Evolutionary conservation across 148 eudicot species (phyloP), one percentile per base, ranked within the genome.

Genomic region (Agrostemma githago): DNA sequence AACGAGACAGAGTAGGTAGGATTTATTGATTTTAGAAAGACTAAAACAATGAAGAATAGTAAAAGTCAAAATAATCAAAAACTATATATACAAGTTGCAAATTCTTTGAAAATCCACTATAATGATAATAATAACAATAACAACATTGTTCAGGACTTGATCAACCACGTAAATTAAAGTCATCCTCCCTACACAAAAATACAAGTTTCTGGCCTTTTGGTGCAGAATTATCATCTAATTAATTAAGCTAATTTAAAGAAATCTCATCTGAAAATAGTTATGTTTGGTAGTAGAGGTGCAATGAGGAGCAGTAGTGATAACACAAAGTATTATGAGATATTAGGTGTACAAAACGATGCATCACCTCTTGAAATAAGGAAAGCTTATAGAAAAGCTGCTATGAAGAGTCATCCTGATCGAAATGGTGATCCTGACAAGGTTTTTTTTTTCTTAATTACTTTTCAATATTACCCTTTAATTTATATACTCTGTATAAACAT

Each of bases 341-440:
- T 88, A 40, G 92, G 88, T 3, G 92, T 88, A 3, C 59, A 83
- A 0, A 81, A 86, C 68, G 70, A 26, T 66, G 86, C 92, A 4
- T 72, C 82, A 10, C 86, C 75, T 56, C 88, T 86, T 44, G 92
- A 88, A 71, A 71, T 88, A 75, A 84, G 83, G 78, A 88, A 81
- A 85, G 89, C 92, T 20, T 88, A 86, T 39, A 83, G 82, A 40
- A 88, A 86, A 76, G 84, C 88, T 2, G 92, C 92, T 6, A 84
- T 84, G 46, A 84, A 88, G 65, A 84, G 84, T 59, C 92, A 88
- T 37, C 92, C 92, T 19, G 92, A 88, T 71, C 86, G 84, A 77
- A 86, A 88, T 20, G 92, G 92, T 60, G 92, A 88, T 73, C 92
- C 92, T 14, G 92, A 86, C 62, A 88, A 84, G 83, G 87, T 84